phyloP scores from a whole-genome alignment of 495 filamentous ascomycete genomes.

The Aspergillus saccharolyticus region DNA sequence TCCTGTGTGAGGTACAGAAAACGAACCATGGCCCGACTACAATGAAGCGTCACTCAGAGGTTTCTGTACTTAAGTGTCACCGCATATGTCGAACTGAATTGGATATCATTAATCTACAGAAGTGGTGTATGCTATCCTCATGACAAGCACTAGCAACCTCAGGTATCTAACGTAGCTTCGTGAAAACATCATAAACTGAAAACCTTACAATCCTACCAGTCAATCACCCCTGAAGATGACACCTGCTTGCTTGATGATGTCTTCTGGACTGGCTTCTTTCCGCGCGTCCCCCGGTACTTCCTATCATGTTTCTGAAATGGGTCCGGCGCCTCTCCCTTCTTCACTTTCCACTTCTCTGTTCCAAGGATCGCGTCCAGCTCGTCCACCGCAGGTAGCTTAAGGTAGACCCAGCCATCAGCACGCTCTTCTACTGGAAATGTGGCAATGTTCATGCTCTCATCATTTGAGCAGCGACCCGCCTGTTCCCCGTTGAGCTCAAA shows the following conservation, averaged over 20 bases:
- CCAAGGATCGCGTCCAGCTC: slow-evolving; percentile 81
- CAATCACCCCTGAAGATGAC: slow-evolving; percentile 51
- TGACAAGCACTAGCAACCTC: slow-evolving; percentile 1
- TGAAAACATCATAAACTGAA: slow-evolving; percentile 6
- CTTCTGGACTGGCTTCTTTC: slow-evolving; percentile 52
- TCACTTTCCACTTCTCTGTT: slow-evolving; percentile 79
- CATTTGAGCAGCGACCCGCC: slow-evolving; percentile 71
- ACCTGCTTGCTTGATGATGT: slow-evolving; percentile 38
- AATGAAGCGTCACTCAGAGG: too few relatives aligned
- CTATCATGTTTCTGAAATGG: slow-evolving; percentile 67
- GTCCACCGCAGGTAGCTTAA: slow-evolving; percentile 78
- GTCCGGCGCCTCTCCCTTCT: slow-evolving; percentile 59
- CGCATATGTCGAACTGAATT: too few relatives aligned
- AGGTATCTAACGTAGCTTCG: slow-evolving; percentile 3
- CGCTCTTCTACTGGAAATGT: slow-evolving; percentile 80
- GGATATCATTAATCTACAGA: not conserved
- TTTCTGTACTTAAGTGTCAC: too few relatives aligned
- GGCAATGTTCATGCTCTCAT: slow-evolving; percentile 72
- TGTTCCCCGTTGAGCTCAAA: slow-evolving; percentile 68
- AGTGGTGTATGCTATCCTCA: not conserved
- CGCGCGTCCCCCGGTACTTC: slow-evolving; percentile 53
- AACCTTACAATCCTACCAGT: slow-evolving; percentile 52
- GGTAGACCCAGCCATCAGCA: slow-evolving; percentile 75
- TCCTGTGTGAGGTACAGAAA: too few relatives aligned
- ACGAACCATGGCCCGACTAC: too few relatives aligned